phyloP scores from a whole-genome alignment of 2,329 filamentous ascomycete genomes.

The Calycina herbarum region DNA sequence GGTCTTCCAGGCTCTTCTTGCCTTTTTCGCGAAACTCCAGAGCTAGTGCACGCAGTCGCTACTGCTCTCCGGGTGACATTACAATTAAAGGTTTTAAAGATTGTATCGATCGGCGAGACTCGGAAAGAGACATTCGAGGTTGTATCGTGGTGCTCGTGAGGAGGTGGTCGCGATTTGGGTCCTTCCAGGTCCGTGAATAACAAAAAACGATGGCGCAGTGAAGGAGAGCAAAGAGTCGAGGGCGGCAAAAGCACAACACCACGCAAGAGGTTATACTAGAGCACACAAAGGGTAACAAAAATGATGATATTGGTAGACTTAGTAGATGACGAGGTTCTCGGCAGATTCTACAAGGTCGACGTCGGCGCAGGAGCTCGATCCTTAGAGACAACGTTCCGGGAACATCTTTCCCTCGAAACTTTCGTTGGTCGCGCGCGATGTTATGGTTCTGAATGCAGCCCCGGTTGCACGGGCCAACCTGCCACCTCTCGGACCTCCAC shows the following conservation, averaged over 20 bases:
- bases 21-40: not conserved
- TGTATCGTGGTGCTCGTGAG: not conserved
- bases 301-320: not conserved
- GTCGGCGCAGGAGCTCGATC: not conserved
- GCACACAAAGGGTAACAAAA: not conserved
- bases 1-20: slow-evolving; percentile 2
- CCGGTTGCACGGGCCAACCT: slow-evolving; percentile 8
- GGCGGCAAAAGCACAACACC: not conserved
- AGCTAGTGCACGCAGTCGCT: slow-evolving; percentile 20
- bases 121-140: slow-evolving; percentile 11
- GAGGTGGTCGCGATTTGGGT: not conserved
- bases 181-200: slow-evolving; percentile 2
- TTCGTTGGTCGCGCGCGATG: slow-evolving; percentile 30
- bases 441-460: slow-evolving; percentile 29
- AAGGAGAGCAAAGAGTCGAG: slow-evolving; percentile 11
- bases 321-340: not conserved
- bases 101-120: not conserved
- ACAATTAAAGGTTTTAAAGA: slow-evolving; percentile 19
- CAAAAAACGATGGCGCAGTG: slow-evolving; percentile 13
- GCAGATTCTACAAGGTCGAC: not conserved
- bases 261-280: not conserved
- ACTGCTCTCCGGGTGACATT: slow-evolving; percentile 25
- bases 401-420: slow-evolving; percentile 1
- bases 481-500: too few relatives aligned
- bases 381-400: not conserved